phyloP scores from a whole-genome alignment of 2,329 filamentous ascomycete species.

The Pseudofabraea citricarpa region DNA sequence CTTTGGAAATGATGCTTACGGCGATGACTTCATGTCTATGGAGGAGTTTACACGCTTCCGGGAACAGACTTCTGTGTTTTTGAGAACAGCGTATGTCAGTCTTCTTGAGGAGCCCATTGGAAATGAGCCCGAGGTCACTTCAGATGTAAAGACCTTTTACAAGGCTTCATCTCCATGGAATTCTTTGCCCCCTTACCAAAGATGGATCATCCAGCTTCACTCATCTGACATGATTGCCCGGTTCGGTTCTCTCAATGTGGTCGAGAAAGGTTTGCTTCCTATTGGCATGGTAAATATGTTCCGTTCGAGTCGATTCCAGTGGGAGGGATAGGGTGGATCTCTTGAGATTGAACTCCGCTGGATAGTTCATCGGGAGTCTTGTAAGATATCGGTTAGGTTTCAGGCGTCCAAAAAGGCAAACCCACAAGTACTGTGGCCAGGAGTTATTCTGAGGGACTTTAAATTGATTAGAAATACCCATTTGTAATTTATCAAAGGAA shows the following conservation, averaged over 20 bases:
- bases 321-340: constrained; percentile 24
- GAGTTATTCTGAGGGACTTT: too few species aligned
- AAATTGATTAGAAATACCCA: too few species aligned
- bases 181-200: constrained; percentile 23
- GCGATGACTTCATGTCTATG: constrained; percentile 31
- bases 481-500: too few species aligned
- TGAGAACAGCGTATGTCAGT: constrained; percentile 23
- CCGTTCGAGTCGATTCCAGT: constrained; percentile 29
- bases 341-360: too few species aligned
- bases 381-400: too few species aligned
- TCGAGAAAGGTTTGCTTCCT: constrained; percentile 33
- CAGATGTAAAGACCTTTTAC: constrained; percentile 16
- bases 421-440: too few species aligned
- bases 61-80: constrained; percentile 24
- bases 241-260: constrained; percentile 33
- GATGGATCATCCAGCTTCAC: constrained; percentile 33
- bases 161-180: constrained; percentile 1
- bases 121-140: constrained; percentile 15
- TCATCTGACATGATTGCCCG: constrained; percentile 29
- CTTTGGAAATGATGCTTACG: constrained; percentile 13
- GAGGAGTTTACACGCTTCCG: constrained; percentile 33
- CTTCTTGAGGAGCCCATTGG: constrained; percentile 25
- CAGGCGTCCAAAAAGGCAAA: too few species aligned
- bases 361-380: too few species aligned
- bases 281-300: constrained; percentile 33